These are phyloP conservation scores for Stropharia rugosoannulata DNA, from an alignment of 768 basidiomycete genomes.

Conservation along the genomic window DNA sequence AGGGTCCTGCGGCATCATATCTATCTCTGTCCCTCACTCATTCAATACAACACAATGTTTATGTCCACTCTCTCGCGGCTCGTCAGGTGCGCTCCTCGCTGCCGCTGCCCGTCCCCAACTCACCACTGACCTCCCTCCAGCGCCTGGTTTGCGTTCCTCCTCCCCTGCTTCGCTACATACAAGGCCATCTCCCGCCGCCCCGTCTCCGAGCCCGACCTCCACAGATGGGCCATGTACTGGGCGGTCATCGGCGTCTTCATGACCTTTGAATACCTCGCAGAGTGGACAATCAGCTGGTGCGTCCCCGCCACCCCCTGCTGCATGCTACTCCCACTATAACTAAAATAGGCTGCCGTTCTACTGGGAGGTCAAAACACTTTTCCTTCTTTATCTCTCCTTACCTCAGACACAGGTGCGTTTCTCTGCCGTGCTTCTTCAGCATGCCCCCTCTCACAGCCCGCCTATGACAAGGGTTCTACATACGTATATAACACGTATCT, in stretches of 20 bases:
- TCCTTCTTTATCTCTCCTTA: conserved; percentile 65
- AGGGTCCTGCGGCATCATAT: conserved; percentile 2
- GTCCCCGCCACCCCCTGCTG: conserved; percentile 1
- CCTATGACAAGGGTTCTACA: conserved; percentile 53
- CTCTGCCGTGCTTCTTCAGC: background rate
- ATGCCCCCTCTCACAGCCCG: conserved; percentile 8
- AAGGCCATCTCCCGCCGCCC: conserved; percentile 61
- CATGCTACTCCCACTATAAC: conserved; percentile 12
- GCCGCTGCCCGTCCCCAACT: background rate
- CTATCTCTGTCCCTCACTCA: conserved; percentile 4
- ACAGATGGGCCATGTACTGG: conserved; percentile 66
- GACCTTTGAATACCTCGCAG: conserved; percentile 60
- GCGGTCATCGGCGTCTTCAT: conserved; percentile 57
- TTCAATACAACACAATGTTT: conserved; percentile 37
- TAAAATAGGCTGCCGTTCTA: conserved; percentile 69
- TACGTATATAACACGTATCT: conserved; percentile 62
- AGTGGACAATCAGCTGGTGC: conserved; percentile 64
- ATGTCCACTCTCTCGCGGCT: conserved; percentile 48
- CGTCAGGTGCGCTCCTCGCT: conserved; percentile 32
- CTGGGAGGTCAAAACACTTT: conserved; percentile 69
- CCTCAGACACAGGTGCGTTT: conserved; percentile 64
- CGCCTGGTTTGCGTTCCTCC: conserved; percentile 70
- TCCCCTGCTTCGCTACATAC: conserved; percentile 66
- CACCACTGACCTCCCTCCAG: conserved; percentile 28
- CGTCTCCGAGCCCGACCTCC: conserved; percentile 49